Evolutionary conservation across 129 eudicot species (phyloP), one percentile per base, ranked within the genome.

Genomic region (Centrapalus pauciflorus): DNA sequence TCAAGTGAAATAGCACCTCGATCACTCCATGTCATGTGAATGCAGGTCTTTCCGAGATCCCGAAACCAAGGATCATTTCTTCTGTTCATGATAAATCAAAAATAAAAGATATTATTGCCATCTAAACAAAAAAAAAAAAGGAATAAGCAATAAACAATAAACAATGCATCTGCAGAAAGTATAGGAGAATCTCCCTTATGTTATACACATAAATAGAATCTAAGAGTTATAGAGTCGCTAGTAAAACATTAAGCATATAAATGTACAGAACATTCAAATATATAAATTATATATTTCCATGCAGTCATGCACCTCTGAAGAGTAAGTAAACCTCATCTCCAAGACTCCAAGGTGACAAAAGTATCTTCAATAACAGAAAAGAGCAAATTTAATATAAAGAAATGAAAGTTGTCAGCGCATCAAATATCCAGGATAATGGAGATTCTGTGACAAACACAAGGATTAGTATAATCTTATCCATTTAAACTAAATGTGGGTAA

Each of bases 11-110:
- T 91, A 77, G 90, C 87, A 58, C 97, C 95, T 32, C 89, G 82
- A 69, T 83, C 96, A 79, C 64, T 85, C 97, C 97, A 91, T n/a
- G 97, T 91, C 71, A 87, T 79, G 78, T 91, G 97, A 82, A 92
- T 92, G 77, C 96, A 88, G 49, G 85, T 75, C 69, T 77, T 81
- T 73, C 96, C 98, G 46, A 92, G 79, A 17, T 80, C 73, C 23
- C 80, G 85, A 79, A 88, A 92, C 98, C 98, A 92, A 49, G 95
- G 66, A 79, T 92, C 98, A 75, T 92, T 86, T 77, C 95, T 83
- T 84, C 96, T 90, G 77, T 64, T 21, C 54, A 61, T 49, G 25
- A 62, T 13, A 43, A 28, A 33, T 46, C 28, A 50, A 45, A 67
- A 13, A 55, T 33, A 23, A 45, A 20, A 34, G 37, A 71, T 29